Conservation (phyloP, 1,139 yeast species). For the Suhomyces taliae region DNA sequence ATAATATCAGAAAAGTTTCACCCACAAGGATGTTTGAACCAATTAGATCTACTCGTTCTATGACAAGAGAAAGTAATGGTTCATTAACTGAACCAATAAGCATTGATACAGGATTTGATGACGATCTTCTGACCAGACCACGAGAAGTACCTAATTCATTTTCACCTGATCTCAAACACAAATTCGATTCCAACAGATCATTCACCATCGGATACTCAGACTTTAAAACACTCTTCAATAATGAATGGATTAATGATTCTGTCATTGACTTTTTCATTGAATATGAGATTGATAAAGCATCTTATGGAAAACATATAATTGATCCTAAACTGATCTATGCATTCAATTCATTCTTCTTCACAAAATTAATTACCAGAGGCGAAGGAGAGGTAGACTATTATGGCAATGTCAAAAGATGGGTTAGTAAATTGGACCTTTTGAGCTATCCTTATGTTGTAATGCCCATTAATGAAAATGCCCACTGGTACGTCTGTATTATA, state of each 20-base stretch:
- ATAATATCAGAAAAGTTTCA: slow-evolving; percentile 3
- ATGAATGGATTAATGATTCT: slow-evolving; percentile 76
- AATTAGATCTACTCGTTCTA: slow-evolving; percentile 4
- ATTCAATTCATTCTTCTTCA: slow-evolving; percentile 83
- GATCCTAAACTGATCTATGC: slow-evolving; percentile 47
- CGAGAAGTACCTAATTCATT: slow-evolving; percentile 27
- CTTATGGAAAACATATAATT: slow-evolving; percentile 20
- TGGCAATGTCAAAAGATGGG: slow-evolving; percentile 75
- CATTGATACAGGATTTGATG: slow-evolving; percentile 3
- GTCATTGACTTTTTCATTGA: slow-evolving; percentile 71
- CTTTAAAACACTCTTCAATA: slow-evolving; percentile 65
- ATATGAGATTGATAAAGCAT: slow-evolving; percentile 50
- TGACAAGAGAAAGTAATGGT: slow-evolving; percentile 2
- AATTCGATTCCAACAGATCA: slow-evolving; percentile 46
- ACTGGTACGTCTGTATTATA: slow-evolving; percentile 86
- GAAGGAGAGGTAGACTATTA: slow-evolving; percentile 41
- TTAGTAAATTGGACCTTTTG: slow-evolving; percentile 66
- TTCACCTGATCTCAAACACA: slow-evolving; percentile 52
- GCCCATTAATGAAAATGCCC: slow-evolving; percentile 79
- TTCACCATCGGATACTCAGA: slow-evolving; percentile 60
- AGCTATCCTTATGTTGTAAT: slow-evolving; percentile 62
- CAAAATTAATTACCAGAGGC: slow-evolving; percentile 49
- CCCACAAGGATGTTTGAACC: slow-evolving; percentile 4
- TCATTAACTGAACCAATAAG: slow-evolving; percentile 5
- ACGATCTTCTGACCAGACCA: slow-evolving; percentile 3